Percentiles rank a stretch among this genome's conserved stretches.
Conservation (phyloP, 495 filamentous ascomycete species). For the Polyplosphaeria fusca region DNA sequence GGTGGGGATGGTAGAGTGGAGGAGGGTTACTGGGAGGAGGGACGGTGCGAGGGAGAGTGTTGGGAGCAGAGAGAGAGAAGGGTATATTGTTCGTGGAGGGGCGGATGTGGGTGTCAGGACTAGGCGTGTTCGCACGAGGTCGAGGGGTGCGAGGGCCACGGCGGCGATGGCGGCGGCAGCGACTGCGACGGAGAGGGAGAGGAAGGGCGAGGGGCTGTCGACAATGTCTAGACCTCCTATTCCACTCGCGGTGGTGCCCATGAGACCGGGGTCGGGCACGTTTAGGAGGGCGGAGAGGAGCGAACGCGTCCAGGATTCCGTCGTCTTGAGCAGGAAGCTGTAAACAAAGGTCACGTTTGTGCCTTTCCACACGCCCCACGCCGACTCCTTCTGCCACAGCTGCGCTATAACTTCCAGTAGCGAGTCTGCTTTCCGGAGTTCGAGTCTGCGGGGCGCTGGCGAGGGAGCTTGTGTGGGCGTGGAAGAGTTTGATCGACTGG, state of each 20-base stretch:
- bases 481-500: constrained; percentile 28
- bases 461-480: constrained; percentile 42
- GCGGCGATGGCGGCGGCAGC: constrained; percentile 77
- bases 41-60: constrained; percentile 67
- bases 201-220: constrained; percentile 68
- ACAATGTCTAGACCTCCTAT: constrained; percentile 54
- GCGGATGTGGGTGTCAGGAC: constrained; percentile 76
- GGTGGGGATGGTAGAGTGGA: constrained; percentile 78
- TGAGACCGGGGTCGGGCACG: constrained; percentile 70
- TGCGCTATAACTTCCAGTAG: constrained; percentile 75
- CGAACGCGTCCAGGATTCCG: constrained; percentile 82
- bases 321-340: constrained; percentile 73
- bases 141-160: constrained; percentile 76
- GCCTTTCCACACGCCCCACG: constrained; percentile 91
- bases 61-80: constrained; percentile 70
- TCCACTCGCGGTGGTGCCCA: constrained; percentile 30
- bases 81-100: constrained; percentile 67
- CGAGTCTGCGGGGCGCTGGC: constrained; percentile 58
- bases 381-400: constrained; percentile 84
- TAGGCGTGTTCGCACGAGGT: constrained; percentile 83
- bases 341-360: constrained; percentile 89
- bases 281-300: constrained; percentile 79
- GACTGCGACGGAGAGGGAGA: constrained; percentile 73
- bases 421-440: constrained; percentile 65
- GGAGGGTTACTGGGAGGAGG: constrained; percentile 76